phyloP scores from a whole-genome alignment of 495 filamentous ascomycete species.

The Xylaria venustula region DNA sequence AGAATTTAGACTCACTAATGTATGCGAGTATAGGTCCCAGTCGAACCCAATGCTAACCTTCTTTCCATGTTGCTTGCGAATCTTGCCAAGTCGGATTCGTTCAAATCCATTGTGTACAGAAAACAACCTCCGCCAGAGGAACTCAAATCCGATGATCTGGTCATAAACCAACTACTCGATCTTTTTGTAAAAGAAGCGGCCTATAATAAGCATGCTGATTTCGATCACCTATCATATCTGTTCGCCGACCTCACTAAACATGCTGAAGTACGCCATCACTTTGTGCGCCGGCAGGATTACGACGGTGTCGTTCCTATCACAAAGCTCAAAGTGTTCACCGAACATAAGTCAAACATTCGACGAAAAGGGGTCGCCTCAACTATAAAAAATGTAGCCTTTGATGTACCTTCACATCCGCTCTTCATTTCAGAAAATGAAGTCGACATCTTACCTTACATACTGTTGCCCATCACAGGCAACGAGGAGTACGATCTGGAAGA shows the following conservation, averaged over 20 bases:
- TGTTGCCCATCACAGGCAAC: slow-evolving; percentile 63
- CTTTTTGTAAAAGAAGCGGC: slow-evolving; percentile 85
- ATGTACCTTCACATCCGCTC: slow-evolving; percentile 64
- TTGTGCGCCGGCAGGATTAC: slow-evolving; percentile 69
- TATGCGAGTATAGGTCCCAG: slow-evolving; percentile 38
- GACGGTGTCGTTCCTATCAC: slow-evolving; percentile 77
- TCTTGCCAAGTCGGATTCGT: slow-evolving; percentile 71
- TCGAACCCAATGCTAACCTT: slow-evolving; percentile 73
- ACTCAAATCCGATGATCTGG: slow-evolving; percentile 65
- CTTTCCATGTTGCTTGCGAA: slow-evolving; percentile 92
- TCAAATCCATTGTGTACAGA: slow-evolving; percentile 64
- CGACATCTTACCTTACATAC: slow-evolving; percentile 81
- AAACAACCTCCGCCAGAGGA: slow-evolving; percentile 60
- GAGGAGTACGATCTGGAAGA: slow-evolving; percentile 72
- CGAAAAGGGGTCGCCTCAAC: slow-evolving; percentile 87
- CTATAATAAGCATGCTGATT: slow-evolving; percentile 85
- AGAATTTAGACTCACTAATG: slow-evolving; percentile 13
- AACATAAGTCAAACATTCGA: slow-evolving; percentile 74
- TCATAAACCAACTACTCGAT: slow-evolving; percentile 88
- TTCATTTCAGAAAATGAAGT: slow-evolving; percentile 68
- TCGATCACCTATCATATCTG: slow-evolving; percentile 88
- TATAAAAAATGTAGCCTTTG: slow-evolving; percentile 82
- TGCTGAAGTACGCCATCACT: slow-evolving; percentile 70
- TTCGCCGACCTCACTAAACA: slow-evolving; percentile 90
- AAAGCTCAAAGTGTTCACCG: slow-evolving; percentile 89